Conservation (phyloP, 805 yeast genomes). For the Cyberlindnera subsufficiens region DNA sequence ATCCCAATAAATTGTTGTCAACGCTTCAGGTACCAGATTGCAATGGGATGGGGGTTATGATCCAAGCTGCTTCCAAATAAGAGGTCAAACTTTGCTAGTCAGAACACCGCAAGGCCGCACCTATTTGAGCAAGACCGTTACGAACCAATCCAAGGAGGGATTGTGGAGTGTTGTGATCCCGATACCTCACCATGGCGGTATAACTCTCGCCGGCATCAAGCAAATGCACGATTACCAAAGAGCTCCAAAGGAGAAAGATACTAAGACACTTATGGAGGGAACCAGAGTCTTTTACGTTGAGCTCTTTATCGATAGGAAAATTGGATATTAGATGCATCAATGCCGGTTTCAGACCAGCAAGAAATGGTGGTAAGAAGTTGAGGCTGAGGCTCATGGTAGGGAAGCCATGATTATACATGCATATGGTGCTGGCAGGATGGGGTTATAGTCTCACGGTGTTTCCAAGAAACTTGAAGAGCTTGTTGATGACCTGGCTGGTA, state of each 20-base stretch:
- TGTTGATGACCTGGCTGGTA: slow-evolving; percentile 9
- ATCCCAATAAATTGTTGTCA: slow-evolving; percentile 36
- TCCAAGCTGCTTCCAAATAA: slow-evolving; percentile 40
- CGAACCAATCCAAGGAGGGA: slow-evolving; percentile 47
- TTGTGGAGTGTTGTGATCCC: slow-evolving; percentile 63
- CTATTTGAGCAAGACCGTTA: slow-evolving; percentile 41
- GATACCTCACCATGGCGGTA: slow-evolving; percentile 49
- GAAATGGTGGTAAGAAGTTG: slow-evolving; percentile 48
- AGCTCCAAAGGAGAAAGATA: slow-evolving; percentile 40
- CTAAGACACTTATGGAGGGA: slow-evolving; percentile 35
- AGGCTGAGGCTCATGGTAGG: slow-evolving; percentile 21
- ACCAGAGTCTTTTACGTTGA: slow-evolving; percentile 48
- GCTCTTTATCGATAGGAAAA: slow-evolving; percentile 37
- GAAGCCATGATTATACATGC: slow-evolving; percentile 42
- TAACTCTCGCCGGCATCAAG: slow-evolving; percentile 71
- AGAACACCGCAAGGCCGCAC: slow-evolving; percentile 36
- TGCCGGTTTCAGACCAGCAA: slow-evolving; percentile 67
- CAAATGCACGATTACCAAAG: slow-evolving; percentile 36
- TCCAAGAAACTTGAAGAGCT: slow-evolving; percentile 38
- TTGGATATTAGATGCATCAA: slow-evolving; percentile 45
- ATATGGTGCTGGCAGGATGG: slow-evolving; percentile 73
- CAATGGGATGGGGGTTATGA: slow-evolving; percentile 53
- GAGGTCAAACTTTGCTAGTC: slow-evolving; percentile 67
- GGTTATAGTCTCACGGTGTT: slow-evolving; percentile 68
- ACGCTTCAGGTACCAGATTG: slow-evolving; percentile 61